A percentile compares a stretch with the other conserved stretches of the same genome.
phyloP scores from a whole-genome alignment of 176 grass and related monocot species.

The Rhynchospora pubera region DNA sequence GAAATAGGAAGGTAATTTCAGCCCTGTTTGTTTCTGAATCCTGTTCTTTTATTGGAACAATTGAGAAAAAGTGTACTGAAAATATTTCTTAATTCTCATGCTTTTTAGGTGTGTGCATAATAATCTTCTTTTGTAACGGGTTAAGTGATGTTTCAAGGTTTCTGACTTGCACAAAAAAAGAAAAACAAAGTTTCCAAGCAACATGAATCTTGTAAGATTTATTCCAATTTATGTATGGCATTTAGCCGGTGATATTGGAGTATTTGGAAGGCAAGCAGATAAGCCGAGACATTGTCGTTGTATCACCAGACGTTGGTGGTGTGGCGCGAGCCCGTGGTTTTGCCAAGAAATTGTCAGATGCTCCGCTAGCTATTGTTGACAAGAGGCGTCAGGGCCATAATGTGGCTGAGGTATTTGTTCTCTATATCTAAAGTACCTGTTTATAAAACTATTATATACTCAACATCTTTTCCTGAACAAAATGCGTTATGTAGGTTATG shows the following conservation, averaged over 20 bases:
- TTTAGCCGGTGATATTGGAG: slow-evolving; percentile 96
- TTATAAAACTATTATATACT: neutral
- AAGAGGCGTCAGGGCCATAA: slow-evolving; percentile 99
- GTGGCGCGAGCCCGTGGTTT: slow-evolving; percentile 84
- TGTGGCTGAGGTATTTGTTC: slow-evolving; percentile 51
- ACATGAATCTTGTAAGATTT: neutral
- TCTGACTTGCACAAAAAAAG: neutral
- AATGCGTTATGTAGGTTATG: slow-evolving; percentile 53
- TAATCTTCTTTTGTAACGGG: neutral
- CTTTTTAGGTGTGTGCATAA: neutral
- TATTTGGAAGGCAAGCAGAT: slow-evolving; percentile 87
- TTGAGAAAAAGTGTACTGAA: too few relatives aligned
- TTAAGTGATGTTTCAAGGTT: neutral
- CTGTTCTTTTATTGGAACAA: neutral
- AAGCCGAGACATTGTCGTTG: slow-evolving; percentile 71
- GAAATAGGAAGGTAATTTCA: neutral
- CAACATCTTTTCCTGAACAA: neutral
- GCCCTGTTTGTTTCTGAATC: neutral
- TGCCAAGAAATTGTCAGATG: slow-evolving; percentile 83
- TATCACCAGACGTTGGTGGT: slow-evolving; percentile 95
- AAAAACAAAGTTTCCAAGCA: neutral
- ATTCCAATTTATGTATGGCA: neutral
- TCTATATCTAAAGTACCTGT: neutral
- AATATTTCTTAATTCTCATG: neutral
- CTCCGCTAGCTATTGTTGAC: slow-evolving; percentile 90